Base-by-base conservation (phyloP, 306 rosid species). In the Sechiopsis laciniata region DNA sequence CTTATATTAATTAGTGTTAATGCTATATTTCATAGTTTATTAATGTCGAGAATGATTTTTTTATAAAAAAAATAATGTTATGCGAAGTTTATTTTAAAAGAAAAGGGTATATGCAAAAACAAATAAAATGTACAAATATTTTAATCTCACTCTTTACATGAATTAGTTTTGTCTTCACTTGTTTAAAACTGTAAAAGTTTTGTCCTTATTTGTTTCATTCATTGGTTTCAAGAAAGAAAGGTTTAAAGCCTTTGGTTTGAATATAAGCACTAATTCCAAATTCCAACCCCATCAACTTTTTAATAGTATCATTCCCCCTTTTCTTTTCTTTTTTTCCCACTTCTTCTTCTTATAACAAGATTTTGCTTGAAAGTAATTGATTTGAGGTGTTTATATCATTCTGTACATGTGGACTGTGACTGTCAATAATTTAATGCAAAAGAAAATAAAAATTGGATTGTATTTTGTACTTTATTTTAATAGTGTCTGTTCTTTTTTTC, bases 271-370 rank as follows among this genome's bases (percentile, higher is more conserved):
- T 66, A 45, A 50, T 50, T 69, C 73, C 73, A 69, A 69, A 21
- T 69, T 69, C 73, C 73, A 69, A 69, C 72, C 73, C 58, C 73
- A 69, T 69, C 42, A 48, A 21, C 58, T 69, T 69, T 69, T 48
- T 3, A 21, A 50, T 45, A 48, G 21, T 50, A 69, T 69, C 73
- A 69, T 50, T 69, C 14, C 2, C 11, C 46, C 32, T 1, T 32
- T 32, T 32, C 21, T 22, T 21, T 15, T 52, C 16, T 21, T 21
- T 68, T 68, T 21, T 21, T 48, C 20, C 19, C 13, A 3, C 13
- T 45, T 19, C 46, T 67, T 67, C 50, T 21, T 69, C 55, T 20
- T 46, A 46, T 42, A 35, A 67, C 35, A 67, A 42, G 26, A 20
- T 67, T 6, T 67, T 66, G 26, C 35, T 68, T 19, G 3, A 12